These are phyloP conservation scores for Scheffersomyces stipitis DNA, from an alignment of 805 yeast genomes.

Conservation along the genomic window DNA sequence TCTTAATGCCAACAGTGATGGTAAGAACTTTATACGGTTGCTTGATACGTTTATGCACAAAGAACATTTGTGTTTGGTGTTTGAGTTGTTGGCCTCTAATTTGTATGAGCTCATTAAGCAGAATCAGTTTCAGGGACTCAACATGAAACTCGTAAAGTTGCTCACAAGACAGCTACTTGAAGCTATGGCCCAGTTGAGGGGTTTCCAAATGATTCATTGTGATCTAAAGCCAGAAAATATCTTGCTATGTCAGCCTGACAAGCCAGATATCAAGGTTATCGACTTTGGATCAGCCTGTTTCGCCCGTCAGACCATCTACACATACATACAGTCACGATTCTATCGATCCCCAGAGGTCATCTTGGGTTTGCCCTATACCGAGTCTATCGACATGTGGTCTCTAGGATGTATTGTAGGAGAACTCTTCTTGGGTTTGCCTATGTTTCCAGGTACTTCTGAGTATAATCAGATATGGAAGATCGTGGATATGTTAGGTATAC, in stretches of 20 bases:
- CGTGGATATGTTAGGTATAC: slow-evolving; percentile 76
- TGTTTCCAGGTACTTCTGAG: slow-evolving; percentile 94
- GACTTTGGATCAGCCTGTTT: slow-evolving; percentile 97
- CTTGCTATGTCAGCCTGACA: slow-evolving; percentile 72
- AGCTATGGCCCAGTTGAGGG: slow-evolving; percentile 76
- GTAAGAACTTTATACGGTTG: slow-evolving; percentile 73
- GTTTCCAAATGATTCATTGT: slow-evolving; percentile 86
- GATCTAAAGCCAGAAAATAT: slow-evolving; percentile 97
- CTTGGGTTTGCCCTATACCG: slow-evolving; percentile 86
- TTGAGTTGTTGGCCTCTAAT: slow-evolving; percentile 85
- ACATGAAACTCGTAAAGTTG: slow-evolving; percentile 72
- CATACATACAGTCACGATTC: slow-evolving; percentile 90
- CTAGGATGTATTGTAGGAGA: slow-evolving; percentile 92
- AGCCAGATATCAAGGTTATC: slow-evolving; percentile 85
- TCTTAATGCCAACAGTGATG: slow-evolving; percentile 63
- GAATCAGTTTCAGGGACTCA: slow-evolving; percentile 89
- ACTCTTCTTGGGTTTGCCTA: slow-evolving; percentile 83
- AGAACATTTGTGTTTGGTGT: slow-evolving; percentile 89
- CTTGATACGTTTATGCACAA: slow-evolving; percentile 89
- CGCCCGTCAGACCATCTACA: slow-evolving; percentile 82
- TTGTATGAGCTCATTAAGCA: slow-evolving; percentile 88
- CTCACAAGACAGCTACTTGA: slow-evolving; percentile 81
- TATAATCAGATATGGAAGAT: slow-evolving; percentile 86
- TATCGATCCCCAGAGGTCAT: slow-evolving; percentile 95
- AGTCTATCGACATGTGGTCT: slow-evolving; percentile 97